These are phyloP conservation scores for Parvularia atlantis DNA, from an alignment of 78 protist genomes.

Conservation along the genomic window DNA sequence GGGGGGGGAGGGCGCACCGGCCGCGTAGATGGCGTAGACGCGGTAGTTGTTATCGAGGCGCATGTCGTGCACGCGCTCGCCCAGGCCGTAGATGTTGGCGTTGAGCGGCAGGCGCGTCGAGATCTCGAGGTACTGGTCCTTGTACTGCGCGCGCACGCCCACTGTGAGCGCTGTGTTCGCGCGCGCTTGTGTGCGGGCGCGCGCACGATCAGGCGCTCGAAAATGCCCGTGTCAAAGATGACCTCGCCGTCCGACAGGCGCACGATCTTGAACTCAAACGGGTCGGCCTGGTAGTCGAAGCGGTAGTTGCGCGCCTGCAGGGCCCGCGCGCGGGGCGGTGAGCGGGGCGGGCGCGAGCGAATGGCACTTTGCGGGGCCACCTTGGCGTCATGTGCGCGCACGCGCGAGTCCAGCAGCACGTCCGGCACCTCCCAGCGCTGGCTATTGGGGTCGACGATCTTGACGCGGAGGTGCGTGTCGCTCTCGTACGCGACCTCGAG, in stretches of 20 bases:
- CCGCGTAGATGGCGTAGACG: not conserved
- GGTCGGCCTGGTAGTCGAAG: not conserved
- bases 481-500: not conserved
- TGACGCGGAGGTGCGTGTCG: constrained; percentile 9
- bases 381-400: not conserved
- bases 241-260: not conserved
- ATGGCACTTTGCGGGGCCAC: not conserved
- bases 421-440: constrained; percentile 12
- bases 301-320: not conserved
- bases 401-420: not conserved
- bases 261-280: constrained; percentile 1
- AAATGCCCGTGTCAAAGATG: constrained; percentile 25
- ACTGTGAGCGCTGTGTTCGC: too few relatives aligned
- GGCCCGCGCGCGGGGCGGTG: not conserved
- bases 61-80: constrained; percentile 17
- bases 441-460: not conserved
- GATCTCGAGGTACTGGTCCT: constrained; percentile 12
- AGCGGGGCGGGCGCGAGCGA: not conserved
- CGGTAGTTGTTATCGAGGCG: too few relatives aligned
- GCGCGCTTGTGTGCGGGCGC: not conserved
- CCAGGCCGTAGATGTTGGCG: constrained; percentile 29
- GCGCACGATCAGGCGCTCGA: too few relatives aligned
- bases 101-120: not conserved
- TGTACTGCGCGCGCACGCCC: constrained; percentile 1
- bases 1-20: not conserved